Percentiles rank a stretch among this genome's conserved stretches.
Evolutionary conservation across 2,329 filamentous ascomycete genomes (phyloP).

Genomic region (Thelonectria discophora): DNA sequence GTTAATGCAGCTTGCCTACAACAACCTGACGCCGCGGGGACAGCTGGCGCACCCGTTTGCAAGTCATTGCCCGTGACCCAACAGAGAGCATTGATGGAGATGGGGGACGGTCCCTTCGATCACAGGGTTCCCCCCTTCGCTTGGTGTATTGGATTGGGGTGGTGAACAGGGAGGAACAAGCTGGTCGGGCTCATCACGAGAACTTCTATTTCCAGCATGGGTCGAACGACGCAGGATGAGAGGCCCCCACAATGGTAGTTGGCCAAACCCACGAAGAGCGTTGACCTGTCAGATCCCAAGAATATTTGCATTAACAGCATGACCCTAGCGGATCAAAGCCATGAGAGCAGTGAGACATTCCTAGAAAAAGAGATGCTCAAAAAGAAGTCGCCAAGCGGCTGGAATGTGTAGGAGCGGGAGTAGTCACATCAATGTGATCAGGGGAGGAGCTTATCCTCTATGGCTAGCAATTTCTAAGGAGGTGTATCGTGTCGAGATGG

Average conservation of each 20-base stretch:
- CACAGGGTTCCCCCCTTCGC: no score
- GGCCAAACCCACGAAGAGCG: slow-evolving; percentile 26
- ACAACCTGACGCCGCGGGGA: slow-evolving; percentile 8
- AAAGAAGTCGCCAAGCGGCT: slow-evolving; percentile 9
- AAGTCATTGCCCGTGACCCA: background rate
- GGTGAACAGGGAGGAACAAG: background rate
- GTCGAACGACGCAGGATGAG: slow-evolving; percentile 19
- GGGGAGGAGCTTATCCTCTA: background rate
- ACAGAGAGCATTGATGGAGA: background rate
- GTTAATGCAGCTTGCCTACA: slow-evolving; percentile 23
- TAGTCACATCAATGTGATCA: no score
- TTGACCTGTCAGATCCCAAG: slow-evolving; percentile 42
- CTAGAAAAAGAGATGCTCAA: slow-evolving; percentile 11
- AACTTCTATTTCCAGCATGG: slow-evolving; percentile 13
- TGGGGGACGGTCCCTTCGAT: background rate
- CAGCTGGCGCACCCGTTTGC: background rate
- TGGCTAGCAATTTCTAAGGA: no score
- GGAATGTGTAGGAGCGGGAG: slow-evolving; percentile 10
- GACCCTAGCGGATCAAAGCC: slow-evolving; percentile 29
- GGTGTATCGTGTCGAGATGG: background rate
- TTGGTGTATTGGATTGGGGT: background rate
- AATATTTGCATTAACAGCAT: slow-evolving; percentile 13
- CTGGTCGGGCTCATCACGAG: background rate
- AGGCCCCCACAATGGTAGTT: slow-evolving; percentile 26
- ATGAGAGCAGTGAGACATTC: slow-evolving; percentile 19